Evolutionary conservation across 2,329 filamentous ascomycete genomes (phyloP).

Genomic region (Harringtonia lauricola): DNA sequence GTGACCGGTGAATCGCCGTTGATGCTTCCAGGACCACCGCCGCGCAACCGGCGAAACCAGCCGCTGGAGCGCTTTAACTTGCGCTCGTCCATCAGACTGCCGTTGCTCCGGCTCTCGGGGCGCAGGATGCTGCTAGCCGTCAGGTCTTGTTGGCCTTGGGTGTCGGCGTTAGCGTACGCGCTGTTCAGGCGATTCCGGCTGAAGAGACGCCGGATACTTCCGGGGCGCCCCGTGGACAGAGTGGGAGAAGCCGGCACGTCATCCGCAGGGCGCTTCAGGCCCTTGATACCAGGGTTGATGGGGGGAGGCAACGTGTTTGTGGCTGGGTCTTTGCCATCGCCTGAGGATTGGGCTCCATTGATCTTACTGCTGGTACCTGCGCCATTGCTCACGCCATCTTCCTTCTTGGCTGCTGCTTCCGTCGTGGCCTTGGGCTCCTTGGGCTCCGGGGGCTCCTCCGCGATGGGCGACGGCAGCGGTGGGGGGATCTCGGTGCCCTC

Average conservation of each 20-base stretch:
- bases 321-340: conserved; percentile 7
- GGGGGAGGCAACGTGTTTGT: conserved; percentile 18
- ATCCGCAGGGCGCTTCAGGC: conserved; percentile 37
- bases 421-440: conserved; percentile 9
- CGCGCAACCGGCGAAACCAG: conserved; percentile 46
- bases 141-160: conserved; percentile 19
- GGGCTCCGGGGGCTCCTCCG: conserved; percentile 29
- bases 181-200: conserved; percentile 44
- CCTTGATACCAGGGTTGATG: conserved; percentile 18
- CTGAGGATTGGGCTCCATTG: conserved; percentile 27
- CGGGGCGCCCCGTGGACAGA: conserved; percentile 33
- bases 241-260: conserved; percentile 41
- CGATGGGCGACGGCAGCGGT: conserved; percentile 41
- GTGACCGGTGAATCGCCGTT: conserved; percentile 14
- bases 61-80: conserved; percentile 45
- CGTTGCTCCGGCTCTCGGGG: conserved; percentile 39
- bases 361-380: conserved; percentile 18
- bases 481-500: conserved; percentile 51
- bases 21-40: conserved; percentile 12
- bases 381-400: conserved; percentile 9
- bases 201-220: conserved; percentile 46
- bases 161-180: conserved; percentile 38
- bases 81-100: conserved; percentile 37
- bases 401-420: conserved; percentile 15
- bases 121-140: conserved; percentile 16